Base-by-base conservation (phyloP, 2,329 filamentous ascomycete genomes). In the Fonsecaea erecta region DNA sequence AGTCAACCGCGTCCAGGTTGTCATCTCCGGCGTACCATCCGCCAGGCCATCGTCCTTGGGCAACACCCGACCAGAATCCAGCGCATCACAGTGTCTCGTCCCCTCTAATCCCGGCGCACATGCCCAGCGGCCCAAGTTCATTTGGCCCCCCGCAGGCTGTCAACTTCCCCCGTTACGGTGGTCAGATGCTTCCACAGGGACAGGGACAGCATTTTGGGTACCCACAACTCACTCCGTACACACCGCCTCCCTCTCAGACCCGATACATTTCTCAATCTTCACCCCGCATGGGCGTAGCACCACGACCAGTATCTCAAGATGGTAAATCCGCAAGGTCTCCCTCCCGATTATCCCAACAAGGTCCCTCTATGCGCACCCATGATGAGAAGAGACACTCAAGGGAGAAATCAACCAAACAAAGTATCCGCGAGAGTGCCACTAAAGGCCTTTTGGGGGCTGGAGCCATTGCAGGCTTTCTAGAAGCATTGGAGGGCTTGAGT, bases 401-500 rank as follows among this genome's bases (percentile, higher is more conserved):
- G 26, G 64, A 71, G 62, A 67, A 66, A 68, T 62, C 65, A 12
- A 64, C 64, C 5, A 74, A 74, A 40, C 74, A 73, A 28, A 70
- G 73, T 55, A 60, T 77, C 14, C 73, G 72, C 51, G 72, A 77
- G 35, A 74, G 71, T 46, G 76, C 77, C 40, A 76, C 76, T 7
- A 74, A 74, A 37, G 76, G 76, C 2, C 58, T 79, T 28, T 71
- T 74, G 6, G 77, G 76, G 2, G 74, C 75, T 24, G 75, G 75
- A 16, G 77, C 77, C 14, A 75, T 78, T 62, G 75, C 76, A 5
- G 76, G 76, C 11, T 77, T 78, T 60, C 71, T 79, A 68, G 75
- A 78, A 70, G 77, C 77, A n/a, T 62, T 79, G 51, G 77, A 78
- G 59, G 74, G 73, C 2, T 73, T 79, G 56, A 71, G 67, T 52